Evolutionary conservation across 2,329 filamentous ascomycete genomes (phyloP), one percentile per base, ranked within the genome.

Genomic region (Elsinoe necatrix): DNA sequence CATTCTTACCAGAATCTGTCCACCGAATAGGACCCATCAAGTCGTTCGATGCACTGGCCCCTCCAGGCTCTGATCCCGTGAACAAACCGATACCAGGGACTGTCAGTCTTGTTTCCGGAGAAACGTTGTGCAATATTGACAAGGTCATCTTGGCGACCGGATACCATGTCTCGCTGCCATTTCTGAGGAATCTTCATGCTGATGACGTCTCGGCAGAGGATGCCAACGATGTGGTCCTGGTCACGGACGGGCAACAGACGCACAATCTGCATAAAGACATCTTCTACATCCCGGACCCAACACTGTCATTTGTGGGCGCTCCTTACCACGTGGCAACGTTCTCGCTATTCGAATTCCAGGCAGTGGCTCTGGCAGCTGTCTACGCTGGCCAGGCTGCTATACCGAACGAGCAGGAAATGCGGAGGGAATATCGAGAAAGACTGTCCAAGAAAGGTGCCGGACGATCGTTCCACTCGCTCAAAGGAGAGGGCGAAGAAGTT

Each of bases 221-320:
- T 0, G 82, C 82, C 0, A 72, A 76, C 35, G 75, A 80, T 0
- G 71, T 66, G 0, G 67, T 81, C 0, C 70, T 89, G 0, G 79
- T 88, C 3, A 87, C 80, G 0, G 81, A 86, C 43, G 84, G 84
- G 1, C 76, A 75, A 11, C 80, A 82, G 65, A 66, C 74, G 1
- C 84, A 87, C 63, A 87, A 87, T 61, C 71, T 87, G 1, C 81
- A 87, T 71, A 81, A 81, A 58, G 84, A 88, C 64, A 82, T 87
- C 12, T 87, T 85, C 65, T 87, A 86, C 67, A 86, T 86, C 42
- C 76, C 77, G 0, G 83, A 87, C 59, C 82, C 84, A 0, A 79
- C 80, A 0, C 71, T 87, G 0, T 23, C 54, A 16, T 34, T 60
- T 72, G 37, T 87, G 16, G 84, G 84, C 0, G 79, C 84, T 0